Conservation (phyloP, 805 yeast species). For the Alloascoidea africana region DNA sequence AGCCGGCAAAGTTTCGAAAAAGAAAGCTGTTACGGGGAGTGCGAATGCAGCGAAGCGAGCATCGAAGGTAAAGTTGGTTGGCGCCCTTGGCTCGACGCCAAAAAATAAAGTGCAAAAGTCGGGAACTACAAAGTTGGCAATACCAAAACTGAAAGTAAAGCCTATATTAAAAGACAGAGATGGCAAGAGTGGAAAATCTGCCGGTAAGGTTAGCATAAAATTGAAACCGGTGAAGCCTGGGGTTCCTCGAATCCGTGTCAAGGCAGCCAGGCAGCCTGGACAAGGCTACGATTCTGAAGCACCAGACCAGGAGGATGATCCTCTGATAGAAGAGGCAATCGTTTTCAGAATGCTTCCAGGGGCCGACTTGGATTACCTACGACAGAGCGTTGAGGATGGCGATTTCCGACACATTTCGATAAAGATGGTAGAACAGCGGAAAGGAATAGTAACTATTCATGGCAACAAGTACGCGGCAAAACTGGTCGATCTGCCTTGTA, state of each 20-base stretch:
- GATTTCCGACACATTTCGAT: constrained; percentile 59
- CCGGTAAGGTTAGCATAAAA: too few species aligned
- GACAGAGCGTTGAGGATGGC: constrained; percentile 60
- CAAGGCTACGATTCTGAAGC: constrained; percentile 97
- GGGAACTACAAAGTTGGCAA: too few species aligned
- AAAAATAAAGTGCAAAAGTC: too few species aligned
- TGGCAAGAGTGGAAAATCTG: too few species aligned
- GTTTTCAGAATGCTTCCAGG: constrained; percentile 57
- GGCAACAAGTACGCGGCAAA: constrained; percentile 67
- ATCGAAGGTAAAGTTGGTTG: too few species aligned
- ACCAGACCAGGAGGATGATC: constrained; percentile 91
- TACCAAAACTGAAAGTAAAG: too few species aligned
- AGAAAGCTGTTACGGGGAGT: too few species aligned
- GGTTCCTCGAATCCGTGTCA: constrained; percentile 33
- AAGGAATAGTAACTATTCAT: constrained; percentile 65
- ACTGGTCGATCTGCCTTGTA: constrained; percentile 77
- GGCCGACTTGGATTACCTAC: constrained; percentile 53
- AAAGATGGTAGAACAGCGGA: constrained; percentile 69
- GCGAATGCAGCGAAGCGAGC: too few species aligned
- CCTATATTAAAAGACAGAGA: too few species aligned
- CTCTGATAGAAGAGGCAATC: constrained; percentile 77
- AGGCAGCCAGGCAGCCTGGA: constrained; percentile 62
- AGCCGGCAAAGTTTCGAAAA: too few species aligned
- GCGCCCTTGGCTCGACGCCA: too few species aligned
- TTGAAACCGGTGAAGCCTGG: too few species aligned